phyloP scores from a whole-genome alignment of 1,284 basidiomycete species.

The Naganishia liquefaciens region DNA sequence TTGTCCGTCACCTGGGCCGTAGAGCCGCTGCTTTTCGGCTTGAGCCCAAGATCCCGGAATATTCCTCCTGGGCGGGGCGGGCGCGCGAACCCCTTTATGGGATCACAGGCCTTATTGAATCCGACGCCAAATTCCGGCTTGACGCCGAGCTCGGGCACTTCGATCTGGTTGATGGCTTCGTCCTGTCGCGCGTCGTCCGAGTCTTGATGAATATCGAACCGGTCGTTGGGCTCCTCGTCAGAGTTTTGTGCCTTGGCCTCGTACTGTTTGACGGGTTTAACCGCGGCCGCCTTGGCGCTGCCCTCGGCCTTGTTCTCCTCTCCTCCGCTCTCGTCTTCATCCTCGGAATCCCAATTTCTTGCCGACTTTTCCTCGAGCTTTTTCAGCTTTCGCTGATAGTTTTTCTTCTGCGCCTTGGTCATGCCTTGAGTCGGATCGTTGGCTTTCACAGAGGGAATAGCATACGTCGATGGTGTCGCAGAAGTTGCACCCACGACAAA shows the following conservation, averaged over 20 bases:
- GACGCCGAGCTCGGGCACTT: constrained; percentile 16
- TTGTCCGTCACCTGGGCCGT: neutral
- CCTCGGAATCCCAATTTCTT: constrained; percentile 32
- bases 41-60: constrained; percentile 20
- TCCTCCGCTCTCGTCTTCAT: constrained; percentile 10
- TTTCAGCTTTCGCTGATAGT: constrained; percentile 50
- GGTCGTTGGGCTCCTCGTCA: constrained; percentile 18
- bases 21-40: constrained; percentile 20
- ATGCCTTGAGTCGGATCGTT: constrained; percentile 37
- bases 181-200: constrained; percentile 16
- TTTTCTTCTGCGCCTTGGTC: constrained; percentile 54
- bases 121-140: constrained; percentile 16
- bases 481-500: constrained; percentile 42
- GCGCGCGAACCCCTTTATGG: neutral
- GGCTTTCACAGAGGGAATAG: neutral
- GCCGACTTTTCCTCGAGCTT: constrained; percentile 38
- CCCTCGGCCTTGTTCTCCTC: neutral
- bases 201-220: constrained; percentile 12
- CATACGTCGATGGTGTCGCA: constrained; percentile 26
- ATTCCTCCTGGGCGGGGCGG: constrained; percentile 21
- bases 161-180: constrained; percentile 10
- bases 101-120: constrained; percentile 17
- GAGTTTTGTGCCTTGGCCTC: constrained; percentile 2
- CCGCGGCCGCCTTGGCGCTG: neutral
- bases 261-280: neutral